A percentile compares a stretch with the other conserved stretches of the same genome.
phyloP scores from a whole-genome alignment of 805 yeast genomes.

The Pichia cephalocereana region DNA sequence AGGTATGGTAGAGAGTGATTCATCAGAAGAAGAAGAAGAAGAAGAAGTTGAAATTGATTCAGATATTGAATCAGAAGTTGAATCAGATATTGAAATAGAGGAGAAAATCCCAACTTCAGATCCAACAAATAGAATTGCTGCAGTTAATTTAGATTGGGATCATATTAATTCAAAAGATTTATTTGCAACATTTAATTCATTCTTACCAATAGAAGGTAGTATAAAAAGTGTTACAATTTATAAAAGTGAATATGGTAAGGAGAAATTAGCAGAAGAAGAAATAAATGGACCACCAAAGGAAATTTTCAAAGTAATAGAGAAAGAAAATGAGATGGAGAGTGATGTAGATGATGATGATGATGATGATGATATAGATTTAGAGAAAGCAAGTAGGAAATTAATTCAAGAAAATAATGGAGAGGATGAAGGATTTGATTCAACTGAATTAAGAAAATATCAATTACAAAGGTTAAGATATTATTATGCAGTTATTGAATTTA shows the following conservation, averaged over 20 bases:
- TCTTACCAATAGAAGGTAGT: slow-evolving; percentile 67
- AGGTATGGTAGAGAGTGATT: slow-evolving; percentile 43
- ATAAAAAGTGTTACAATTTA: slow-evolving; percentile 62
- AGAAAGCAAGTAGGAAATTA: slow-evolving; percentile 57
- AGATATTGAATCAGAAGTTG: slow-evolving; percentile 38
- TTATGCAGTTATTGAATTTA: slow-evolving; percentile 86
- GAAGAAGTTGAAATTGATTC: slow-evolving; percentile 15
- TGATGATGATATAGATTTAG: slow-evolving; percentile 35
- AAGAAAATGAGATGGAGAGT: slow-evolving; percentile 27
- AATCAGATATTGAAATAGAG: slow-evolving; percentile 22
- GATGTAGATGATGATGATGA: slow-evolving; percentile 36
- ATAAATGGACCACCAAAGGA: slow-evolving; percentile 89
- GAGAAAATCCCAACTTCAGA: slow-evolving; percentile 77
- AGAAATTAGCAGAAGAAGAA: slow-evolving; percentile 83
- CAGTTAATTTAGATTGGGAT: slow-evolving; percentile 97
- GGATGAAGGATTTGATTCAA: slow-evolving; percentile 67
- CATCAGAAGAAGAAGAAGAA: slow-evolving; percentile 31
- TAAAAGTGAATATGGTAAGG: slow-evolving; percentile 91
- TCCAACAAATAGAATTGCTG: slow-evolving; percentile 75
- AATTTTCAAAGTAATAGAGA: slow-evolving; percentile 45
- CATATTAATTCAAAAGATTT: slow-evolving; percentile 80
- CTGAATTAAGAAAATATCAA: slow-evolving; percentile 80
- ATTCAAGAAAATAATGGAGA: slow-evolving; percentile 68
- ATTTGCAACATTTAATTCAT: slow-evolving; percentile 80
- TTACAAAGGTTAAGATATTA: slow-evolving; percentile 86